Percentiles rank a stretch among this genome's conserved stretches.
Conservation (phyloP, 1,139 yeast species). For the Lodderomyces metapsilosis region DNA sequence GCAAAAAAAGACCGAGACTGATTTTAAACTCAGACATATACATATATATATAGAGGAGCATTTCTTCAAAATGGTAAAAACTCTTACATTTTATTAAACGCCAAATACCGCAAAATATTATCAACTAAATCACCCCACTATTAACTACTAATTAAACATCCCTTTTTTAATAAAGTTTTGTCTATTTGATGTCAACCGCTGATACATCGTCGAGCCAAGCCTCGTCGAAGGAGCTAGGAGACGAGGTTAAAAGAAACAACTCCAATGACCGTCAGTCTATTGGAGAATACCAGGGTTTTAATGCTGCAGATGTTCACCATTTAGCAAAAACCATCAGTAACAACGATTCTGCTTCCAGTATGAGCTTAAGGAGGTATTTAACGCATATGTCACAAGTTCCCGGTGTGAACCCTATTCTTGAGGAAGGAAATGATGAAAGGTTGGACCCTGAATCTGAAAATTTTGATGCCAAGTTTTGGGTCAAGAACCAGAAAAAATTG, state of each 20-base stretch:
- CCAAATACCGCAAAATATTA: too few relatives aligned
- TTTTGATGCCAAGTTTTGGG: slow-evolving; percentile 54
- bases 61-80: too few relatives aligned
- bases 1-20: neutral
- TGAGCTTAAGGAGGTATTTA: slow-evolving; percentile 28
- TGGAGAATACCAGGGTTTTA: slow-evolving; percentile 15
- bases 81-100: too few relatives aligned
- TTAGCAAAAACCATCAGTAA: slow-evolving; percentile 43
- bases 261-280: slow-evolving; percentile 6
- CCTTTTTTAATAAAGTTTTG: too few relatives aligned
- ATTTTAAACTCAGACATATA: neutral
- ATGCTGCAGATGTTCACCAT: slow-evolving; percentile 30
- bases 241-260: neutral
- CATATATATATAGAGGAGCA: too few relatives aligned
- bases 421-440: slow-evolving; percentile 5
- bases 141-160: too few relatives aligned
- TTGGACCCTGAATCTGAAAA: slow-evolving; percentile 15
- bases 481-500: slow-evolving; percentile 57
- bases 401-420: slow-evolving; percentile 39
- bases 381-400: slow-evolving; percentile 56
- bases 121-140: too few relatives aligned
- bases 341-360: slow-evolving; percentile 5
- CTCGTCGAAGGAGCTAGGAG: neutral
- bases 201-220: neutral
- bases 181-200: neutral